These are phyloP conservation scores for Cryptosporidium xiaoi DNA, from an alignment of 169 alveolate genomes.

Conservation along the genomic window DNA sequence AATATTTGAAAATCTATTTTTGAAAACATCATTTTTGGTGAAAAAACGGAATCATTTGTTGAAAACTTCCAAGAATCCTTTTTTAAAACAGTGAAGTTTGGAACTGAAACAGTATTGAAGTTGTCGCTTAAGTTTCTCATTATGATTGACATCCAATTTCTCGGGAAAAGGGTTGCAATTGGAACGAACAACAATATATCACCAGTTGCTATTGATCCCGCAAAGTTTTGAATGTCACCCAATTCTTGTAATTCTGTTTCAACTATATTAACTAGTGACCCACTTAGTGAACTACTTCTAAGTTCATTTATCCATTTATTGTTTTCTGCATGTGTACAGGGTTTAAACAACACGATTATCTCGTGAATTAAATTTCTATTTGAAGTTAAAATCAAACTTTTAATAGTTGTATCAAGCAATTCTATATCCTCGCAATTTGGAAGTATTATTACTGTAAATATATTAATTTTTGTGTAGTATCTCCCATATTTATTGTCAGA, in stretches of 20 bases:
- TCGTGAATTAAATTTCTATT: constrained; percentile 70
- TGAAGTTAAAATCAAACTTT: constrained; percentile 35
- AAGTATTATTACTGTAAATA: constrained; percentile 16
- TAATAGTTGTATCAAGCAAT: constrained; percentile 40
- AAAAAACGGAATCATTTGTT: constrained; percentile 12
- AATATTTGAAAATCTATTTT: constrained; percentile 31
- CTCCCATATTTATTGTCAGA: constrained; percentile 34
- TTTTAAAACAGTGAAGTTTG: constrained; percentile 6
- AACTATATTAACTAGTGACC: constrained; percentile 23
- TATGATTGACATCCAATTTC: constrained; percentile 55
- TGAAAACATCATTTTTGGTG: constrained; percentile 51
- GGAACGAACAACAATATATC: constrained; percentile 42
- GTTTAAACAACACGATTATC: constrained; percentile 13
- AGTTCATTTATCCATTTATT: neutral
- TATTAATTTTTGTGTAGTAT: constrained; percentile 30
- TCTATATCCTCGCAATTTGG: constrained; percentile 55
- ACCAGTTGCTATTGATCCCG: constrained; percentile 24
- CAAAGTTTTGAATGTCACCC: constrained; percentile 55
- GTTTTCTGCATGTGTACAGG: no score
- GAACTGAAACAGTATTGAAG: constrained; percentile 18
- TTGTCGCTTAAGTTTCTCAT: constrained; percentile 54
- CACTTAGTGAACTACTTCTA: neutral
- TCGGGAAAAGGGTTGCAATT: constrained; percentile 38
- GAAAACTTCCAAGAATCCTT: constrained; percentile 41
- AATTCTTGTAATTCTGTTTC: constrained; percentile 52